These are phyloP conservation scores for Myotisia sp. DNA, from an alignment of 2,329 filamentous ascomycete genomes.

Conservation along the genomic window DNA sequence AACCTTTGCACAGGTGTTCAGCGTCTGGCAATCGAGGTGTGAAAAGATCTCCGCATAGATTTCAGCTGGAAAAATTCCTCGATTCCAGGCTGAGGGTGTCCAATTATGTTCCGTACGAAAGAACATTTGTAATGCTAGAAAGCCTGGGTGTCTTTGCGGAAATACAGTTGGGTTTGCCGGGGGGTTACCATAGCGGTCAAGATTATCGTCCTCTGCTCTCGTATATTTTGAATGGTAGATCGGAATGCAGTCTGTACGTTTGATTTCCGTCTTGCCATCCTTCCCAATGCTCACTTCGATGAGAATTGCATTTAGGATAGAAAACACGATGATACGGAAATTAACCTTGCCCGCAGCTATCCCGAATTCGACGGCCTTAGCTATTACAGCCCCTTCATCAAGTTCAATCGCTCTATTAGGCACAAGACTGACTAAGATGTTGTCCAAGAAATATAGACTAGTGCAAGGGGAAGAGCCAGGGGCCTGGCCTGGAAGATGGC, in stretches of 20 bases:
- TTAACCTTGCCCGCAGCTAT: neutral
- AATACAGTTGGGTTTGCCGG: neutral
- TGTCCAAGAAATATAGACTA: neutral
- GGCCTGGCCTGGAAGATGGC: neutral
- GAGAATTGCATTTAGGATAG: neutral
- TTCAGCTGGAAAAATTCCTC: slow-evolving; percentile 1
- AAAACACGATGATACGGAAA: slow-evolving; percentile 1
- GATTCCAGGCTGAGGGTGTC: neutral
- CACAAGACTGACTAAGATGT: slow-evolving; percentile 2
- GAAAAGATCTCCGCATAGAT: slow-evolving; percentile 1
- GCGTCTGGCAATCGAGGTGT: neutral
- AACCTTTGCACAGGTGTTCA: neutral
- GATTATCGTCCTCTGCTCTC: neutral
- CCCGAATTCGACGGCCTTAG: slow-evolving; percentile 2
- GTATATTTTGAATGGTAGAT: neutral
- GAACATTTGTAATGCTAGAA: neutral
- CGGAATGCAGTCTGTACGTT: neutral
- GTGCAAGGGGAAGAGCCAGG: neutral
- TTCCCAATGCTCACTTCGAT: neutral
- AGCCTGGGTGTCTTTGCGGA: neutral
- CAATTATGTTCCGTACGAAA: neutral
- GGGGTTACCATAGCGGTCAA: neutral
- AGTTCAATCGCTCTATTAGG: neutral
- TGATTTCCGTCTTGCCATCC: neutral
- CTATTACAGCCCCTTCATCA: neutral